Percentiles rank a stretch among this genome's conserved stretches.
These are phyloP conservation scores for Acidomyces sp. DNA, from an alignment of 495 filamentous ascomycete genomes.

Conservation along the genomic window DNA sequence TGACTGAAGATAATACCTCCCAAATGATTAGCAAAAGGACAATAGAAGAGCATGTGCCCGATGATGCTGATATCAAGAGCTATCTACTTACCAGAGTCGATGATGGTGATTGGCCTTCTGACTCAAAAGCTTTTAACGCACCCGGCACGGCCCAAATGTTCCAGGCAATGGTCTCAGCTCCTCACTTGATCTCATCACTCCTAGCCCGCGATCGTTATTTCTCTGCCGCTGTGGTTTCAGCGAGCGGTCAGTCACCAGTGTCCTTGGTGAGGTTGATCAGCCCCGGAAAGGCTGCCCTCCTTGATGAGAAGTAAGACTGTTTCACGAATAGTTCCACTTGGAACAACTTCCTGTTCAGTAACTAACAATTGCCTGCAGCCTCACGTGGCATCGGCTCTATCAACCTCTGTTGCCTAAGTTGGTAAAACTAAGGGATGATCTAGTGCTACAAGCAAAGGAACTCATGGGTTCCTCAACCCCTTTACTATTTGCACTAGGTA, in stretches of 20 bases:
- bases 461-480: neutral
- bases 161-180: neutral
- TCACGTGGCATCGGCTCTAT: neutral
- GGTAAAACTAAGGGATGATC: neutral
- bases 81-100: neutral
- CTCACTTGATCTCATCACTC: neutral
- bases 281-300: neutral
- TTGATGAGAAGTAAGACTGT: neutral
- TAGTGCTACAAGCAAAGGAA: neutral
- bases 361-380: neutral
- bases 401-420: neutral
- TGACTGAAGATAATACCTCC: neutral
- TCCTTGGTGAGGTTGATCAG: neutral
- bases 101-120: neutral
- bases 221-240: neutral
- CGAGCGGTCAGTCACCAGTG: neutral
- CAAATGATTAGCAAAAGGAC: neutral
- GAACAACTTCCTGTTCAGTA: neutral
- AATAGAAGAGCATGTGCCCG: neutral
- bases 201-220: neutral
- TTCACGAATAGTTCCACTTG: neutral
- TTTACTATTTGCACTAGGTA: neutral
- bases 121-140: neutral
- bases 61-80: neutral
- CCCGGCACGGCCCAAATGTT: neutral